Evolutionary conservation across 768 basidiomycete genomes (phyloP), one percentile per base, ranked within the genome.

Genomic region (Cystobasidium onofrii): DNA sequence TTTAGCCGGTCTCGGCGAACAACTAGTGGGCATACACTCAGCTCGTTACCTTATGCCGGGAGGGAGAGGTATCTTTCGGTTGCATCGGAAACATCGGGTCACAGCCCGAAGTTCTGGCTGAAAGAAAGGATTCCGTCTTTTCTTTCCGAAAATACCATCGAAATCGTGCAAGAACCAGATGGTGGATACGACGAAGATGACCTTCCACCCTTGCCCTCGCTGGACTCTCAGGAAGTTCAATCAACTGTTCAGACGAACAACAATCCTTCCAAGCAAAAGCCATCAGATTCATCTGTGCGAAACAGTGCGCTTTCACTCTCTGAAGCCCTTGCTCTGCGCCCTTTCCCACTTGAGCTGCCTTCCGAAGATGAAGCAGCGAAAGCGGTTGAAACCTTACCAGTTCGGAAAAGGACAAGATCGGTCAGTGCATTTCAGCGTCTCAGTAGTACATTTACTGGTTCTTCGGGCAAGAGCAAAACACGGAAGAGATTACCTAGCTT

Each of bases 371-470:
- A 55, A 55, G 29, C 29, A 12, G 9, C 23, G 33, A 41, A 63
- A 12, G 13, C 54, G 20, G n/a, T n/a, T 9, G 29, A 55, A 23
- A 36, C 9, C 33, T 41, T 29, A n/a, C 18, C 41, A 18, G 41
- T 18, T 9, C 18, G 36, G 27, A 63, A 36, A 41, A 20, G 62
- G 18, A 63, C 62, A 31, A 20, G 62, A 41, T 63, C 62, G 9
- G 31, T 27, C 33, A 63, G 33, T 31, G 62, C 62, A 9, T 63
- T 63, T 23, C 62, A 63, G 62, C 62, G 62, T n/a, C 33, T 63
- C 9, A 63, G 62, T 29, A 63, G 33, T 41, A 63, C 31, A 20
- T 63, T 63, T 29, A n/a, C 62, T 63, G 62, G 62, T 7, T 55
- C n/a, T 55, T 63, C 62, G 23, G 12, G 9, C 9, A 63, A 41